phyloP scores from a whole-genome alignment of 768 basidiomycete genomes.

The Hericium coralloides region DNA sequence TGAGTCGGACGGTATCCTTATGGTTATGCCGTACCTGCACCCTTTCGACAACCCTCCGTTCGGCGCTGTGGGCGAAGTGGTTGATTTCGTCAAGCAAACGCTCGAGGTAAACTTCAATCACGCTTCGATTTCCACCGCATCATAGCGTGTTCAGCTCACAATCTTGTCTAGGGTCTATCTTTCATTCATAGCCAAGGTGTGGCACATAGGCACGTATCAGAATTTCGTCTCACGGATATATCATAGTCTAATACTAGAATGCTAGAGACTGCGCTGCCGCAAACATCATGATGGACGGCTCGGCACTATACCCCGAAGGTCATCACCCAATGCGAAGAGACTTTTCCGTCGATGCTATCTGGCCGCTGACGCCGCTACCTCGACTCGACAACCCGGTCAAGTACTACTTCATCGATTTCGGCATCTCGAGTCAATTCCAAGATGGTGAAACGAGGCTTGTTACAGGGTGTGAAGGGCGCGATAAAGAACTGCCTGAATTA shows the following conservation, averaged over 20 bases:
- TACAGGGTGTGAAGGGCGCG: conserved; percentile 13
- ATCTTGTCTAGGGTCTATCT: not conserved
- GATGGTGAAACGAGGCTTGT: conserved; percentile 8
- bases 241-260: too few species aligned
- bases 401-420: conserved; percentile 32
- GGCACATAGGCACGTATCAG: not conserved
- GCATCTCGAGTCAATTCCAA: conserved; percentile 15
- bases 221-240: too few species aligned
- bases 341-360: conserved; percentile 23
- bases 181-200: not conserved
- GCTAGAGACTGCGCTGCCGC: conserved; percentile 9
- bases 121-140: too few species aligned
- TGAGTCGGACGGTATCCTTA: not conserved
- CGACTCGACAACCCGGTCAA: conserved; percentile 28
- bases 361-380: conserved; percentile 19
- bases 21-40: not conserved
- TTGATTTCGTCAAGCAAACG: not conserved
- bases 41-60: not conserved
- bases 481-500: conserved; percentile 18
- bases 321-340: conserved; percentile 19
- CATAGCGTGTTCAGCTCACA: not conserved
- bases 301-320: conserved; percentile 8
- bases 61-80: not conserved
- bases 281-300: conserved; percentile 17
- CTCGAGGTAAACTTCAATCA: not conserved